phyloP scores from a whole-genome alignment of 805 yeast species.

The Candida morakotiae region DNA sequence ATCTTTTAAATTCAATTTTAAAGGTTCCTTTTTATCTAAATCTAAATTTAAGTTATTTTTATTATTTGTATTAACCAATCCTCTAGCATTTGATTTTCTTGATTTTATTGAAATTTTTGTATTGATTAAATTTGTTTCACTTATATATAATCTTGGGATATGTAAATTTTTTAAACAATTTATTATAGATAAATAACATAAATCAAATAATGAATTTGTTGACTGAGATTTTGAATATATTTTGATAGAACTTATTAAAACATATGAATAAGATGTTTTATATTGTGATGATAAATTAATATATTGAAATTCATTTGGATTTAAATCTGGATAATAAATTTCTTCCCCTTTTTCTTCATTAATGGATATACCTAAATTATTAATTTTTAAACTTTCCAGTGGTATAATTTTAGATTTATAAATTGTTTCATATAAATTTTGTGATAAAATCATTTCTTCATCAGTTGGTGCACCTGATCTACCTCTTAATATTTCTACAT shows the following conservation, averaged over 20 bases:
- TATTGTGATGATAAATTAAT: conserved; percentile 12
- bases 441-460: conserved; percentile 77
- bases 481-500: conserved; percentile 74
- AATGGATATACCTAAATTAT: conserved; percentile 14
- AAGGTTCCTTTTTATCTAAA: conserved; percentile 20
- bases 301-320: conserved; percentile 13
- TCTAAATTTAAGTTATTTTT: conserved; percentile 55
- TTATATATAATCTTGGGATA: conserved; percentile 67
- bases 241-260: conserved; percentile 67
- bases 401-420: conserved; percentile 53
- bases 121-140: conserved; percentile 51
- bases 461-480: conserved; percentile 75
- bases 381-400: conserved; percentile 20
- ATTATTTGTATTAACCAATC: conserved; percentile 47
- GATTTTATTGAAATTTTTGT: conserved; percentile 49
- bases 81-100: conserved; percentile 25
- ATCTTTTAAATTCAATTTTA: conserved; percentile 36
- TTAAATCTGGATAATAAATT: conserved; percentile 19
- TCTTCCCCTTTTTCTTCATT: conserved; percentile 12
- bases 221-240: conserved; percentile 58
- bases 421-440: conserved; percentile 57
- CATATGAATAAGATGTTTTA: conserved; percentile 31
- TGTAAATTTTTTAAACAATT: conserved; percentile 55
- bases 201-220: conserved; percentile 76
- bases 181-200: conserved; percentile 66